phyloP scores from a whole-genome alignment of 1,284 basidiomycete genomes.

The Leccinum subrobustum region DNA sequence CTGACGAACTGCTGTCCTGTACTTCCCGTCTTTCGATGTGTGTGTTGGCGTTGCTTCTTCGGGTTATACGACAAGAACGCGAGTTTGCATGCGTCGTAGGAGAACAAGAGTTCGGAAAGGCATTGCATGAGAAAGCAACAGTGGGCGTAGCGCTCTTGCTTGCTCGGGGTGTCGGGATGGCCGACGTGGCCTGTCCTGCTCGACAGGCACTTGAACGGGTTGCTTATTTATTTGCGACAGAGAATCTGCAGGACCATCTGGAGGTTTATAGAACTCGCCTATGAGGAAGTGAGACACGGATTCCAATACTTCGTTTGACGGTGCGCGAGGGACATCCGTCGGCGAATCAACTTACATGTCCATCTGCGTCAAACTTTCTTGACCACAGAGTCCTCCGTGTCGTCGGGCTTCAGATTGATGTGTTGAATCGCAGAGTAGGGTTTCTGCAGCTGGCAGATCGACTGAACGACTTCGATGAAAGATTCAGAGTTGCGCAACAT shows the following conservation, averaged over 20 bases:
- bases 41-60: slow-evolving; percentile 59
- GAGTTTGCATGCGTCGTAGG: slow-evolving; percentile 89
- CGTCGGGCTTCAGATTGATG: slow-evolving; percentile 57
- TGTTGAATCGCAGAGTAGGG: slow-evolving; percentile 64
- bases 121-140: slow-evolving; percentile 89
- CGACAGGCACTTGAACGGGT: slow-evolving; percentile 5
- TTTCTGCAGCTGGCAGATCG: slow-evolving; percentile 70
- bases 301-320: slow-evolving; percentile 55
- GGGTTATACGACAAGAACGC: slow-evolving; percentile 81
- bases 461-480: slow-evolving; percentile 76
- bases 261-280: slow-evolving; percentile 60
- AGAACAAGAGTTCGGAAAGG: slow-evolving; percentile 89
- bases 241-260: slow-evolving; percentile 14
- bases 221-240: slow-evolving; percentile 17
- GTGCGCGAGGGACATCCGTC: slow-evolving; percentile 24
- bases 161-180: slow-evolving; percentile 12
- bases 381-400: slow-evolving; percentile 20
- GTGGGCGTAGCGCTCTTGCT: slow-evolving; percentile 57
- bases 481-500: slow-evolving; percentile 70
- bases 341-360: slow-evolving; percentile 74
- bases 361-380: slow-evolving; percentile 27
- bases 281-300: slow-evolving; percentile 71
- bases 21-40: slow-evolving; percentile 54
- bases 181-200: slow-evolving; percentile 17
- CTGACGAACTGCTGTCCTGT: too few species aligned